These are phyloP conservation scores for Russula sp. DNA, from an alignment of 768 basidiomycete genomes.

Conservation along the genomic window DNA sequence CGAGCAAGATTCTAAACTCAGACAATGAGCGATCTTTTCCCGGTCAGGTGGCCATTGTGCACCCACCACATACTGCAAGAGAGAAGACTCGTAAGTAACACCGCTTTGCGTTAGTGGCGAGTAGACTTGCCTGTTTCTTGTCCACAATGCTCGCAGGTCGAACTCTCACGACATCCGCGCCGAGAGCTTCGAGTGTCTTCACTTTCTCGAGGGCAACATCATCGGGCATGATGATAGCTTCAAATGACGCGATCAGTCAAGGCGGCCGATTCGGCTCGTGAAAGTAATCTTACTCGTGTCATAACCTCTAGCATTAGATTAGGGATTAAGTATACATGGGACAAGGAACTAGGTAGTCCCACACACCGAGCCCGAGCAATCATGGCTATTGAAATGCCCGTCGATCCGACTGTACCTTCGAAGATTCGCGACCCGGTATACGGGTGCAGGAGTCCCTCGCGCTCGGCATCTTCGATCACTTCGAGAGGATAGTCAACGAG, in stretches of 20 bases:
- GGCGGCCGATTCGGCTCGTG: not conserved
- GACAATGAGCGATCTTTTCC: not conserved
- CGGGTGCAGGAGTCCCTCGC: constrained; percentile 72
- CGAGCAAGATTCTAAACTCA: constrained; percentile 77
- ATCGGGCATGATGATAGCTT: constrained; percentile 87
- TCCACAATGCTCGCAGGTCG: constrained; percentile 96
- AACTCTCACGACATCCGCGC: constrained; percentile 84
- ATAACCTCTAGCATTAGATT: constrained; percentile 60
- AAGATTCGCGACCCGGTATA: constrained; percentile 90
- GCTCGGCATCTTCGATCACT: constrained; percentile 96
- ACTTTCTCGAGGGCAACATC: constrained; percentile 91
- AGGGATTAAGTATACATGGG: not conserved
- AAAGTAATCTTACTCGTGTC: constrained; percentile 57
- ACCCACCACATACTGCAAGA: constrained; percentile 35
- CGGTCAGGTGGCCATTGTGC: not conserved
- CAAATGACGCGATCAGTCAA: constrained; percentile 9
- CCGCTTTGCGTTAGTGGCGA: constrained; percentile 21
- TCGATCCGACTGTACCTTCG: constrained; percentile 95
- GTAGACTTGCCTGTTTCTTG: constrained; percentile 72
- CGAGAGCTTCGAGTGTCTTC: constrained; percentile 72
- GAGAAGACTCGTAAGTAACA: constrained; percentile 9
- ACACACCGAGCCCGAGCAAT: constrained; percentile 79
- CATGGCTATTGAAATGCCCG: constrained; percentile 93
- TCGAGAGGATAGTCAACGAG: not conserved
- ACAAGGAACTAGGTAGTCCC: not conserved